Conservation (phyloP, 805 yeast genomes). For the Nakazawaea peltata region DNA sequence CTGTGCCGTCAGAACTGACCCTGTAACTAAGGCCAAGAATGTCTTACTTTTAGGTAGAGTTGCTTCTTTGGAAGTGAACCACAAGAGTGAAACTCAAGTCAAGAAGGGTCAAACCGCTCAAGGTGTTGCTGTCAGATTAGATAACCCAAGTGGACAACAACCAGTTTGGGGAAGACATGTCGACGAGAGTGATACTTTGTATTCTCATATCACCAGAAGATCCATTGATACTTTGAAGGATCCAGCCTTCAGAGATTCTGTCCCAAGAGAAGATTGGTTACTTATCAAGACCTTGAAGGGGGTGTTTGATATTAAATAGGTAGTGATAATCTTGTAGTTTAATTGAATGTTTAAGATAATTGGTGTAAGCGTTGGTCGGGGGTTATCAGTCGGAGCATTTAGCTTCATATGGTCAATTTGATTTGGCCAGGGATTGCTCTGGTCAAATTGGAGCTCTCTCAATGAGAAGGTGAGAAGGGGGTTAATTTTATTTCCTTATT, state of each 20-base stretch:
- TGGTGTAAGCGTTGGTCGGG: too few relatives aligned
- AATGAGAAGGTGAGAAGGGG: too few relatives aligned
- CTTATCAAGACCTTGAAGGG: constrained; percentile 83
- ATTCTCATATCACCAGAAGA: constrained; percentile 83
- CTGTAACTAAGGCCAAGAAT: constrained; percentile 67
- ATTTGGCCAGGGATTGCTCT: too few relatives aligned
- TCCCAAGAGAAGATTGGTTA: constrained; percentile 93
- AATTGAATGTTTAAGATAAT: not conserved
- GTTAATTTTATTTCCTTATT: too few relatives aligned
- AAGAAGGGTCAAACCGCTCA: constrained; percentile 95
- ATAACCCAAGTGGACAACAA: constrained; percentile 84
- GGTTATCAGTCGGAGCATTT: too few relatives aligned
- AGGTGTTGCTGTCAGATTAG: constrained; percentile 98
- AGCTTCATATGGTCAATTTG: too few relatives aligned
- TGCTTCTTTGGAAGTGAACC: constrained; percentile 91
- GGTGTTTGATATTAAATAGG: constrained; percentile 70
- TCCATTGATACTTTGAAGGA: constrained; percentile 97
- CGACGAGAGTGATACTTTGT: constrained; percentile 83
- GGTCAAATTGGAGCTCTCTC: too few relatives aligned
- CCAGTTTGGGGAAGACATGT: constrained; percentile 99
- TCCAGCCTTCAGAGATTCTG: constrained; percentile 93
- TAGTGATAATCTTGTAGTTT: not conserved
- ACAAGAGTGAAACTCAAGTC: constrained; percentile 68
- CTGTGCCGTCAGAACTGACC: constrained; percentile 86
- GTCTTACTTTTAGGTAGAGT: constrained; percentile 81